Conservation (phyloP, 441 rosid species). For the Hypseocharis bilobata region DNA sequence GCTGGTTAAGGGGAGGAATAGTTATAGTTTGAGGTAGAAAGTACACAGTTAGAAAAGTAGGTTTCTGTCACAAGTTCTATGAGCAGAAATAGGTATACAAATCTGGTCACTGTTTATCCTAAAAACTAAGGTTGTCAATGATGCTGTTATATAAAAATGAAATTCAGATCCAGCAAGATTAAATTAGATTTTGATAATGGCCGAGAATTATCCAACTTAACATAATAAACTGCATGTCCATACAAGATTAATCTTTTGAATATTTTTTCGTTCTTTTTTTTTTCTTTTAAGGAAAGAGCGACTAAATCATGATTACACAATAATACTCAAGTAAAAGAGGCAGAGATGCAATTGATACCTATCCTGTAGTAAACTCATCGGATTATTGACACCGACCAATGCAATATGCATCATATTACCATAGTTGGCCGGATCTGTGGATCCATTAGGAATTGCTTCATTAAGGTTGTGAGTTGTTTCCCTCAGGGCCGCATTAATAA, state of each 20-base stretch:
- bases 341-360: conserved; percentile 42
- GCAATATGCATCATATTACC: conserved; percentile 99
- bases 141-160: background rate
- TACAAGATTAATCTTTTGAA: too few species aligned
- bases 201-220: too few species aligned
- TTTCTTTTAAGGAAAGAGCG: background rate
- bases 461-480: conserved; percentile 62
- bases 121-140: background rate
- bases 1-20: conserved; percentile 13
- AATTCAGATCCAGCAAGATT: background rate
- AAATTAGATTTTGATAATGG: too few species aligned
- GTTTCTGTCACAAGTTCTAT: background rate
- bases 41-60: background rate
- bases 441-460: conserved; percentile 37
- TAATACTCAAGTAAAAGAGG: conserved; percentile 14
- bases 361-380: conserved; percentile 96
- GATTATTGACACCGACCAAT: conserved; percentile 87
- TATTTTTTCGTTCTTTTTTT: too few species aligned
- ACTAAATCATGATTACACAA: background rate
- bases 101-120: background rate
- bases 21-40: background rate
- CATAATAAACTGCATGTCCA: too few species aligned
- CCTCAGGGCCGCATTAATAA: conserved; percentile 59
- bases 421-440: conserved; percentile 36
- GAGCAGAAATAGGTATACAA: background rate